phyloP scores from a whole-genome alignment of 2,329 filamentous ascomycete species.

The Talaromyces sp. region DNA sequence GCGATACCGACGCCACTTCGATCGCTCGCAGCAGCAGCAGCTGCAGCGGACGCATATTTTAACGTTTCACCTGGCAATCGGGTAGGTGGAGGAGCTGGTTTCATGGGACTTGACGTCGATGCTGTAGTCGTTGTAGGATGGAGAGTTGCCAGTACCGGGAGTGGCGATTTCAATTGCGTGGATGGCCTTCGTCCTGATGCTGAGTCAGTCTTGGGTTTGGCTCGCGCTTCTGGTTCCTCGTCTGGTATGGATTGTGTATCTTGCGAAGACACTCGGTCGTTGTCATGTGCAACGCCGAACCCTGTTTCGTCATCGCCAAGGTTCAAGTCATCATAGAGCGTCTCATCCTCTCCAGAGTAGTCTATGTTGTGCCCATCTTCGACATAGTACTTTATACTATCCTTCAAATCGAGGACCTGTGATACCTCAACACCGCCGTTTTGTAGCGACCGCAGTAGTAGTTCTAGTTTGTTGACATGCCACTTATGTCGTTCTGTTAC shows the following conservation, averaged over 20 bases:
- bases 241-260: slow-evolving; percentile 90
- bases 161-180: slow-evolving; percentile 83
- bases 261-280: slow-evolving; percentile 88
- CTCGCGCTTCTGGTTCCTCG: slow-evolving; percentile 62
- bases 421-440: slow-evolving; percentile 87
- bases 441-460: slow-evolving; percentile 82
- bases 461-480: slow-evolving; percentile 88
- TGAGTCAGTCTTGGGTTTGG: slow-evolving; percentile 55
- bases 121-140: slow-evolving; percentile 54
- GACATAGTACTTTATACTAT: slow-evolving; percentile 92
- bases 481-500: slow-evolving; percentile 91
- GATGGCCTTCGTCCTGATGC: slow-evolving; percentile 66
- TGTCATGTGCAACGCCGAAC: slow-evolving; percentile 74
- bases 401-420: slow-evolving; percentile 81
- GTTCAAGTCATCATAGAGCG: slow-evolving; percentile 89
- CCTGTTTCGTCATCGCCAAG: slow-evolving; percentile 86
- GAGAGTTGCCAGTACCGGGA: slow-evolving; percentile 86
- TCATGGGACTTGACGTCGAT: slow-evolving; percentile 65
- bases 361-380: slow-evolving; percentile 82
- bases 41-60: slow-evolving; percentile 95
- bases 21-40: slow-evolving; percentile 85
- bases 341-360: slow-evolving; percentile 82
- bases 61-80: slow-evolving; percentile 82
- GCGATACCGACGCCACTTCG: slow-evolving; percentile 86
- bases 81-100: slow-evolving; percentile 80